These are phyloP conservation scores for Psidium friedrichsthalianum DNA, from an alignment of 345 rosid genomes.

Conservation along the genomic window DNA sequence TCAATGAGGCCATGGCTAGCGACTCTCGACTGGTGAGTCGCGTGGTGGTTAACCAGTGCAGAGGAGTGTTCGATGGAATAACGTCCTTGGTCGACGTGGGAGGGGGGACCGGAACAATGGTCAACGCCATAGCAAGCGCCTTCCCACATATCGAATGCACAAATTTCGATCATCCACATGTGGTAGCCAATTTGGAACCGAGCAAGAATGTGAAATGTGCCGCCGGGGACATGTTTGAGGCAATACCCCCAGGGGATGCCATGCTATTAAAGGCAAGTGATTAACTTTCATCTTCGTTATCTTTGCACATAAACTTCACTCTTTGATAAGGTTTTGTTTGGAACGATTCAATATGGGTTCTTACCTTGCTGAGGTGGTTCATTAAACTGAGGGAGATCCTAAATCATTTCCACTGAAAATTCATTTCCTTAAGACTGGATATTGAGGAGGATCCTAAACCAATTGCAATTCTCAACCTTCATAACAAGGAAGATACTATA, in stretches of 20 bases:
- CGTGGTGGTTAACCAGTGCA: neutral
- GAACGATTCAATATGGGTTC: no score
- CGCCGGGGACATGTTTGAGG: conserved; percentile 23
- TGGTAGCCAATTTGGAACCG: conserved; percentile 6
- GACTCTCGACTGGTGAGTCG: conserved; percentile 6
- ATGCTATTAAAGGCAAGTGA: conserved; percentile 11
- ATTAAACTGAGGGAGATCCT: no score
- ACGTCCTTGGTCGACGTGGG: conserved; percentile 18
- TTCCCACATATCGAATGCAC: conserved; percentile 12
- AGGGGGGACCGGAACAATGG: conserved; percentile 9
- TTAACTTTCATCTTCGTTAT: no score
- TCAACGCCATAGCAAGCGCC: conserved; percentile 3
- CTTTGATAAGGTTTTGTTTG: no score
- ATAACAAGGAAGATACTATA: no score
- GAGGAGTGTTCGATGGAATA: conserved; percentile 9
- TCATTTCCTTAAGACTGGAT: no score
- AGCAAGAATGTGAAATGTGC: conserved; percentile 7
- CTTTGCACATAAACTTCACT: no score
- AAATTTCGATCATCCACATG: conserved; percentile 6
- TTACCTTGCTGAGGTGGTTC: no score
- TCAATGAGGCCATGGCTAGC: conserved; percentile 18
- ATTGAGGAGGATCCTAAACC: no score
- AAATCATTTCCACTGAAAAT: no score
- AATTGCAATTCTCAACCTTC: no score
- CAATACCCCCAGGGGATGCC: conserved; percentile 5